Evolutionary conservation across 768 basidiomycete genomes (phyloP).

Genomic region (Lentinus tigrinus): DNA sequence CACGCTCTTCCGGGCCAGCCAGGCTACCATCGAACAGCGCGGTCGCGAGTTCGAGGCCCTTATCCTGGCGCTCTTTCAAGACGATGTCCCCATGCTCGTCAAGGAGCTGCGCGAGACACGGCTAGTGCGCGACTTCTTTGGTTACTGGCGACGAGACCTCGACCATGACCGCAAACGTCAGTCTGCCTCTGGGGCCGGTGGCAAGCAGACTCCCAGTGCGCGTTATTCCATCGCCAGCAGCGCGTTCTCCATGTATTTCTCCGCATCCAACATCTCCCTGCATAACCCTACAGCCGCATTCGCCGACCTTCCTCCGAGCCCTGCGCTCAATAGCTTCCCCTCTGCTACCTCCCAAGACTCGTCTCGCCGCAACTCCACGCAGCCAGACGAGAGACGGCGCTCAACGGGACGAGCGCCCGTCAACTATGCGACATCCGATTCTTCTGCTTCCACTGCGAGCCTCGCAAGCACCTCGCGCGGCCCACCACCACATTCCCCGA

Average conservation of each 20-base stretch:
- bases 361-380: constrained; percentile 6
- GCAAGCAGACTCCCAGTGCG: constrained; percentile 32
- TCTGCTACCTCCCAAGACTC: constrained; percentile 1
- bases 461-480: background rate
- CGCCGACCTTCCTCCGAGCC: constrained; percentile 19
- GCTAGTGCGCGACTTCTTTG: constrained; percentile 74
- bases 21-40: constrained; percentile 63
- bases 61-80: constrained; percentile 55
- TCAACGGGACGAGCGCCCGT: constrained; percentile 3
- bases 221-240: constrained; percentile 49
- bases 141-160: constrained; percentile 70
- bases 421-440: constrained; percentile 10
- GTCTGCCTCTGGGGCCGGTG: constrained; percentile 12
- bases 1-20: constrained; percentile 69
- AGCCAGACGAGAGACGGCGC: background rate
- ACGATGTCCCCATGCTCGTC: constrained; percentile 64
- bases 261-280: constrained; percentile 36
- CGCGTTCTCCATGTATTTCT: constrained; percentile 60
- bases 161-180: constrained; percentile 50
- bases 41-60: constrained; percentile 58
- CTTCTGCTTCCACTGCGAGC: constrained; percentile 17
- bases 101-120: constrained; percentile 60
- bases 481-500: constrained; percentile 3
- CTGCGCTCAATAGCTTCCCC: constrained; percentile 10
- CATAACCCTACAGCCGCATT: constrained; percentile 22